Conservation (phyloP, 441 rosid species). For the Arabidopsis hybrid region DNA sequence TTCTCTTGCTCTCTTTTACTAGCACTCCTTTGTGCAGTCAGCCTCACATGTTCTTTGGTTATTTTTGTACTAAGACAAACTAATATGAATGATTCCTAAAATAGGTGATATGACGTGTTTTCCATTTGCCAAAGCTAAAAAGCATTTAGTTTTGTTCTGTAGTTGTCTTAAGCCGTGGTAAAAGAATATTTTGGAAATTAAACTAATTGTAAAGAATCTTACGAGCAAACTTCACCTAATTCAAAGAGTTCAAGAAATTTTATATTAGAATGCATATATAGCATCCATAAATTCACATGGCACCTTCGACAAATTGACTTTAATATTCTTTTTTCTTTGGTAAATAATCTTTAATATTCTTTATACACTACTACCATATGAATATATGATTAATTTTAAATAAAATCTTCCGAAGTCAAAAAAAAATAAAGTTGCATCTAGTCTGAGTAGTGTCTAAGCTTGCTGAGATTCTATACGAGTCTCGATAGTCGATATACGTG, state of each 20-base stretch:
- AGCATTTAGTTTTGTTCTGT: slow-evolving; percentile 34
- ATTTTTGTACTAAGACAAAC: neutral
- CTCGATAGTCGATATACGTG: too few relatives aligned
- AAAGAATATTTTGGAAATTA: slow-evolving; percentile 32
- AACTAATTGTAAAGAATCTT: slow-evolving; percentile 22
- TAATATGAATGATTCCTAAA: slow-evolving; percentile 34
- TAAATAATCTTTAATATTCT: neutral
- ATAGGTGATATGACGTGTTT: slow-evolving; percentile 39
- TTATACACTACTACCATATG: too few relatives aligned
- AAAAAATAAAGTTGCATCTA: neutral
- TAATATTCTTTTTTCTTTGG: neutral
- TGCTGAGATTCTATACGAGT: too few relatives aligned
- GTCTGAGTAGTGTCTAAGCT: neutral
- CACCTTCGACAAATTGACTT: neutral
- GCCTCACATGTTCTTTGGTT: slow-evolving; percentile 39
- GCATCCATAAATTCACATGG: slow-evolving; percentile 31
- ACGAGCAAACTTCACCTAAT: slow-evolving; percentile 13
- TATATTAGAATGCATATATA: slow-evolving; percentile 11
- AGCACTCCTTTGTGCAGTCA: slow-evolving; percentile 26
- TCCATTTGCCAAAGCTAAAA: slow-evolving; percentile 27
- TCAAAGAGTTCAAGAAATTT: slow-evolving; percentile 15
- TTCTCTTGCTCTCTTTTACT: slow-evolving; percentile 26
- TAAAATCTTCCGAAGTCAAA: neutral
- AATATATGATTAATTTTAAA: too few relatives aligned
- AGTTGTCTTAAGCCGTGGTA: slow-evolving; percentile 34